Percentiles rank a stretch among this genome's conserved stretches.
phyloP scores from a whole-genome alignment of 2,329 filamentous ascomycete genomes.

The Diaporthe eres region DNA sequence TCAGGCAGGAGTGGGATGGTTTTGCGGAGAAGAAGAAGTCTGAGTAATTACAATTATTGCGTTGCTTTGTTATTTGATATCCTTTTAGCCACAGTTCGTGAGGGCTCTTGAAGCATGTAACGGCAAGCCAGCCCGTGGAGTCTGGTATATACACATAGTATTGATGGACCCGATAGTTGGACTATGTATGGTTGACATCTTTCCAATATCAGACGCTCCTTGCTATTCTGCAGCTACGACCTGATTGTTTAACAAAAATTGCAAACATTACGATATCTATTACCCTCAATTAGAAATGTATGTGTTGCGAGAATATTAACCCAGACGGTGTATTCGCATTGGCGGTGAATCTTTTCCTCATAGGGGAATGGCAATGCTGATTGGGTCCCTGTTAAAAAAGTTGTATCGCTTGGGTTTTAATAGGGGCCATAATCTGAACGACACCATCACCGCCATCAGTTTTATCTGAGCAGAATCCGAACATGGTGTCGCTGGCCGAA shows the following conservation, averaged over 20 bases:
- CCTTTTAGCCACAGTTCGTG: conserved; percentile 26
- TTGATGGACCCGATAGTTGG: not conserved
- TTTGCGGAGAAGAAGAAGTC: conserved; percentile 37
- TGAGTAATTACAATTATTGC: not conserved
- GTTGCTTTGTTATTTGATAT: not conserved
- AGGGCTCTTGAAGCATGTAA: not conserved
- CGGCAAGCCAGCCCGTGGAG: rapidly evolving
- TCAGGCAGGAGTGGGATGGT: conserved; percentile 42
- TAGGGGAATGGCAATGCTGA: too few relatives aligned
- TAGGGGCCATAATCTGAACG: not conserved
- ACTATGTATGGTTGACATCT: too few relatives aligned
- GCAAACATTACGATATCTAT: not conserved
- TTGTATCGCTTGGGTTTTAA: not conserved
- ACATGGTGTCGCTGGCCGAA: not conserved
- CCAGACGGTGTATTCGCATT: rapidly evolving
- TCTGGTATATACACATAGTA: not conserved
- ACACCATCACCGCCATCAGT: not conserved
- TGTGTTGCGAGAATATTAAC: not conserved
- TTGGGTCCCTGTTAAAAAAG: too few relatives aligned
- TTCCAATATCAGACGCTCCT: too few relatives aligned
- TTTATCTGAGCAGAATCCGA: not conserved
- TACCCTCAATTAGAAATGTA: not conserved
- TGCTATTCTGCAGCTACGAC: not conserved
- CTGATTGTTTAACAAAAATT: not conserved
- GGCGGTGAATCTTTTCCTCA: not conserved